Evolutionary conservation across 345 rosid species (phyloP).

Genomic region (Excoecaria agallocha): DNA sequence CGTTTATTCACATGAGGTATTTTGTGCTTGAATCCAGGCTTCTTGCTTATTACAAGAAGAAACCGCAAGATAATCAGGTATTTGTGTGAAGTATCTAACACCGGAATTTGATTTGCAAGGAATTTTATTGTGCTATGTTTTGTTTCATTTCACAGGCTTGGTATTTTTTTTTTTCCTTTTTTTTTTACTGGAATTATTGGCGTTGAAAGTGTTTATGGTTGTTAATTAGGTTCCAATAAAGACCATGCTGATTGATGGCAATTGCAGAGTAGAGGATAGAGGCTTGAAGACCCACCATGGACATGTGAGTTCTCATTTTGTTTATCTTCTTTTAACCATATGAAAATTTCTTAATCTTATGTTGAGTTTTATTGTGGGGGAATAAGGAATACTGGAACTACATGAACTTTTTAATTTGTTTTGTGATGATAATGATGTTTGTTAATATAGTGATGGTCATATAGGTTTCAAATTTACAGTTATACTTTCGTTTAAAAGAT

Average conservation of each 20-base stretch:
- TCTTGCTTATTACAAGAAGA: constrained; percentile 95
- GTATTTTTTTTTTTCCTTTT: neutral
- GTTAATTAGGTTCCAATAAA: constrained; percentile 85
- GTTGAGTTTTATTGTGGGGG: too few relatives aligned
- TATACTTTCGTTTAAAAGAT: too few relatives aligned
- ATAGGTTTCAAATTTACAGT: too few relatives aligned
- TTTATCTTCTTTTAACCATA: neutral
- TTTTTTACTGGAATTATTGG: neutral
- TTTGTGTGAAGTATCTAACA: neutral
- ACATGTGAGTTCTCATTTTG: constrained; percentile 54
- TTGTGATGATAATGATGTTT: too few relatives aligned
- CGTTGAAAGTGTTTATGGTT: neutral
- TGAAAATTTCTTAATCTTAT: too few relatives aligned
- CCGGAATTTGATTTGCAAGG: neutral
- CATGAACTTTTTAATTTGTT: too few relatives aligned
- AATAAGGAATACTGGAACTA: too few relatives aligned
- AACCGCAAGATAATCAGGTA: constrained; percentile 95
- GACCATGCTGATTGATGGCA: constrained; percentile 89
- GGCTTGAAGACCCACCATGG: constrained; percentile 99
- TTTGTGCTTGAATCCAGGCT: constrained; percentile 91
- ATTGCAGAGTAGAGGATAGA: constrained; percentile 98
- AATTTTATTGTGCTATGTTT: neutral
- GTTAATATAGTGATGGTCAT: too few relatives aligned
- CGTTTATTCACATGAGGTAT: constrained; percentile 94
- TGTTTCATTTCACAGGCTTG: neutral